Base-by-base conservation (phyloP, 1,284 basidiomycete genomes). In the Veloporphyrellus conicus region DNA sequence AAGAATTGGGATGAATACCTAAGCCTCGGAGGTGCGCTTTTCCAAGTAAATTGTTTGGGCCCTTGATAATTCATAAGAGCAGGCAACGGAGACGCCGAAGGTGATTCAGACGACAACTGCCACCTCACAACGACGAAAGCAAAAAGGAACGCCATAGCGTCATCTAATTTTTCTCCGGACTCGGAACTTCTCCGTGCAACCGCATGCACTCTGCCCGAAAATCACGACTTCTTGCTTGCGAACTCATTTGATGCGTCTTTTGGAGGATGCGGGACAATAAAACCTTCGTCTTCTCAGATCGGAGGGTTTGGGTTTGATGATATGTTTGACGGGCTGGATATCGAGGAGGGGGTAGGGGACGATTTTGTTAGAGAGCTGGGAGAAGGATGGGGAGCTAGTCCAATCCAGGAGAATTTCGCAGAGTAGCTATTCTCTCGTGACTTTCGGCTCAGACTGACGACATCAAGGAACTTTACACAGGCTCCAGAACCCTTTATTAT, bases 341-440 rank as follows among this genome's bases (percentile, higher is more conserved):
- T 83, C 19, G 77, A 68, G n/a, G 78, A 73, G 6, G 77, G 70
- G 15, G 66, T 85, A 16, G 81, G 77, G 3, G 85, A 87, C 36
- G 87, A 89, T 54, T 68, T 89, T 22, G 84, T 81, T 4, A 73
- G 72, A 52, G 87, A 89, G 56, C 70, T 89, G 4, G 87, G 85
- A 28, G 79, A 80, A 55, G 81, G 74, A 22, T 89, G 87, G 86
- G 78, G 72, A 14, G 59, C 56, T 29, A 65, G 66, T 43, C 64
- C 66, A 3, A 38, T 57, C 18, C 66, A 61, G 23, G 52, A 61
- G 25, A 56, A 45, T 27, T 41, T n/a, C 16, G 20, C 45, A 33
- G 52, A 56, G 58, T 56, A 55, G 36, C 20, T 20, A 32, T 25
- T 42, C 29, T 34, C 33, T 33, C 16, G 19, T 23, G n/a, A 19